Evolutionary conservation across 2,329 filamentous ascomycete species (phyloP).

Genomic region (Epichloe festucae): DNA sequence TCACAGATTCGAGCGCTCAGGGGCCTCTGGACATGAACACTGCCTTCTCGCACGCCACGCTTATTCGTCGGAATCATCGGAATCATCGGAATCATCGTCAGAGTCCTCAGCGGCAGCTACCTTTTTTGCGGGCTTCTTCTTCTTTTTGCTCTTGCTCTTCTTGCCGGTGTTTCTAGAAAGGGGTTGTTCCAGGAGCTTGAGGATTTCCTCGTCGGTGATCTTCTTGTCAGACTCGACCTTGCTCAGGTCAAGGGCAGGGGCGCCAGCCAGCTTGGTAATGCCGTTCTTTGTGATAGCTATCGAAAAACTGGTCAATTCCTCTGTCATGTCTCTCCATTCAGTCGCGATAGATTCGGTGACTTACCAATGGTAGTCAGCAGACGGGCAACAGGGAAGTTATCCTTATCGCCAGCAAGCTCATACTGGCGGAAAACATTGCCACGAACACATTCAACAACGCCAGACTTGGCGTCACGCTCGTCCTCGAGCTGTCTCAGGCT

Average conservation of each 20-base stretch:
- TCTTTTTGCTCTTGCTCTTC: slow-evolving; percentile 80
- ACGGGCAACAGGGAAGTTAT: slow-evolving; percentile 70
- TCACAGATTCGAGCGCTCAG: not conserved
- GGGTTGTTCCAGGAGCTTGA: slow-evolving; percentile 87
- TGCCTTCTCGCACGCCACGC: not conserved
- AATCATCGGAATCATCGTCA: slow-evolving; percentile 23
- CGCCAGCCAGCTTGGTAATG: slow-evolving; percentile 69
- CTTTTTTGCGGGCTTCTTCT: slow-evolving; percentile 47
- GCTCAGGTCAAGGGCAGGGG: slow-evolving; percentile 61
- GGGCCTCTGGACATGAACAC: not conserved
- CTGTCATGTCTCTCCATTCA: slow-evolving; percentile 21
- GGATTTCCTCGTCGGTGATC: slow-evolving; percentile 88
- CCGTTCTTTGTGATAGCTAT: slow-evolving; percentile 91
- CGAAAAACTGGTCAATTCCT: not conserved
- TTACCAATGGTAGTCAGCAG: slow-evolving; percentile 86
- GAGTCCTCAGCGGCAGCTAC: slow-evolving; percentile 21
- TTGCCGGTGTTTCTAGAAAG: slow-evolving; percentile 77
- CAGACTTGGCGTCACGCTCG: slow-evolving; percentile 89
- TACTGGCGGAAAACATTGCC: slow-evolving; percentile 89
- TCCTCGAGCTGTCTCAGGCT: slow-evolving; percentile 93
- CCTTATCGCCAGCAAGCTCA: slow-evolving; percentile 90
- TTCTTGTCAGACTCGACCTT: slow-evolving; percentile 95
- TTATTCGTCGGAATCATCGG: slow-evolving; percentile 12
- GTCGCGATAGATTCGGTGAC: slow-evolving; percentile 21
- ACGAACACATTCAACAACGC: slow-evolving; percentile 91